Evolutionary conservation across 805 yeast species (phyloP).

Genomic region (Starmera caribaea): DNA sequence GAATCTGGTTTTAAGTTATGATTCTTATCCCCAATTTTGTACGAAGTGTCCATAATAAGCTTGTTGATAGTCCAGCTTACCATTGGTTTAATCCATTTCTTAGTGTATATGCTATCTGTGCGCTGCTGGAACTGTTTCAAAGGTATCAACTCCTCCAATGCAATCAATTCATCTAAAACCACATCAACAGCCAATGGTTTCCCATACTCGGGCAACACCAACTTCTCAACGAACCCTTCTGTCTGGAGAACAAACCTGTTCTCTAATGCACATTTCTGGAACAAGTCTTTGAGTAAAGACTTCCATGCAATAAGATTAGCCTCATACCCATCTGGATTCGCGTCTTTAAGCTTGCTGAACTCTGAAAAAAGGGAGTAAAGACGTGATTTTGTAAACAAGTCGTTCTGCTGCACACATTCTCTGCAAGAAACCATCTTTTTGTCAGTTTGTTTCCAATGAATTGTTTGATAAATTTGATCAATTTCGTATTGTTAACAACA

Average conservation of each 20-base stretch:
- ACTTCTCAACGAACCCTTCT: constrained; percentile 15
- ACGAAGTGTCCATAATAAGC: constrained; percentile 15
- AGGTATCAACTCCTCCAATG: constrained; percentile 20
- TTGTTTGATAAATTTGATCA: neutral
- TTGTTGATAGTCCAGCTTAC: constrained; percentile 14
- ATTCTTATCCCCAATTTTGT: constrained; percentile 10
- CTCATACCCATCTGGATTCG: constrained; percentile 31
- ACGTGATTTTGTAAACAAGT: constrained; percentile 24
- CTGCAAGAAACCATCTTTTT: constrained; percentile 3
- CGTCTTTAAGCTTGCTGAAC: constrained; percentile 24
- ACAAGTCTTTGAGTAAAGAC: constrained; percentile 15
- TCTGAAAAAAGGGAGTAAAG: constrained; percentile 29
- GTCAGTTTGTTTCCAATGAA: constrained; percentile 1
- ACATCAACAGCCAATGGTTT: constrained; percentile 26
- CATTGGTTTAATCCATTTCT: constrained; percentile 15
- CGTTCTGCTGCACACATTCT: constrained; percentile 11
- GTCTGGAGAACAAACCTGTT: constrained; percentile 17
- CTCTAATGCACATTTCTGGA: constrained; percentile 5
- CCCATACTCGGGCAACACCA: constrained; percentile 22
- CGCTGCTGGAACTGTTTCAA: constrained; percentile 11
- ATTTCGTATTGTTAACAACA: neutral
- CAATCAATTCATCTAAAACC: constrained; percentile 23
- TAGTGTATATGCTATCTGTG: constrained; percentile 12
- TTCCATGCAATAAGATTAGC: constrained; percentile 31
- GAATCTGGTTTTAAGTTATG: constrained; percentile 9